A percentile compares a stretch with the other conserved stretches of the same genome.
phyloP scores from a whole-genome alignment of 1,284 basidiomycete species.

The Porogramme epimiltina region DNA sequence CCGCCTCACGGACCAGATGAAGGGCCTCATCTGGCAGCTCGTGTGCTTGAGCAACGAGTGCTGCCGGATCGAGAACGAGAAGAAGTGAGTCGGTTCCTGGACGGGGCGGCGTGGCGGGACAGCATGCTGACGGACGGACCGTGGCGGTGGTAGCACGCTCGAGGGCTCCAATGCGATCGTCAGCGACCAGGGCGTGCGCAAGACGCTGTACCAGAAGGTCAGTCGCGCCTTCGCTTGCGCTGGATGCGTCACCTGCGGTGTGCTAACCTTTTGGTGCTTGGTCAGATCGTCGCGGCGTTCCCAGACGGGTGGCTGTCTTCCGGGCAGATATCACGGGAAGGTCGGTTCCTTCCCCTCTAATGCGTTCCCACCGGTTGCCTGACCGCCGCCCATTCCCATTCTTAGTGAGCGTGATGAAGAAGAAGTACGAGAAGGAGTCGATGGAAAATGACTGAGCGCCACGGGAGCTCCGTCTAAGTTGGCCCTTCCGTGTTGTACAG shows the following conservation, averaged over 20 bases:
- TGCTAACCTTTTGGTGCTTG: neutral
- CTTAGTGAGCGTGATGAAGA: constrained; percentile 78
- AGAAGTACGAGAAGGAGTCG: constrained; percentile 66
- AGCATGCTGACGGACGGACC: constrained; percentile 2
- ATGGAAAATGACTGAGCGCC: constrained; percentile 48
- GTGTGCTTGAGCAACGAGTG: constrained; percentile 81
- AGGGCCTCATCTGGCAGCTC: constrained; percentile 74
- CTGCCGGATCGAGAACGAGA: constrained; percentile 81
- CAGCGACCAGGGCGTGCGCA: constrained; percentile 77
- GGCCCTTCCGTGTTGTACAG: too few species aligned
- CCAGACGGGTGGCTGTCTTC: constrained; percentile 73
- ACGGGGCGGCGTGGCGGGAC: neutral
- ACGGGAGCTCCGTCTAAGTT: neutral
- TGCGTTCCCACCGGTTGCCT: neutral
- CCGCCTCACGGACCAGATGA: constrained; percentile 75
- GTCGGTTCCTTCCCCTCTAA: constrained; percentile 31
- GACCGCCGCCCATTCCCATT: too few species aligned
- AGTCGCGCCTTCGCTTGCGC: constrained; percentile 10
- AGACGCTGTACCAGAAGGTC: constrained; percentile 79
- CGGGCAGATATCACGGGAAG: constrained; percentile 49
- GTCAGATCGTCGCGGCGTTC: constrained; percentile 70
- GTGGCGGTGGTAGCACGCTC: constrained; percentile 44
- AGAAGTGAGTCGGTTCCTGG: constrained; percentile 57
- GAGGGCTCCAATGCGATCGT: constrained; percentile 70
- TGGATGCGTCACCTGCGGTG: neutral